Evolutionary conservation across 192 early-diverging fungal genomes (phyloP).

Genomic region (Jimgerdemannia flammicorona): DNA sequence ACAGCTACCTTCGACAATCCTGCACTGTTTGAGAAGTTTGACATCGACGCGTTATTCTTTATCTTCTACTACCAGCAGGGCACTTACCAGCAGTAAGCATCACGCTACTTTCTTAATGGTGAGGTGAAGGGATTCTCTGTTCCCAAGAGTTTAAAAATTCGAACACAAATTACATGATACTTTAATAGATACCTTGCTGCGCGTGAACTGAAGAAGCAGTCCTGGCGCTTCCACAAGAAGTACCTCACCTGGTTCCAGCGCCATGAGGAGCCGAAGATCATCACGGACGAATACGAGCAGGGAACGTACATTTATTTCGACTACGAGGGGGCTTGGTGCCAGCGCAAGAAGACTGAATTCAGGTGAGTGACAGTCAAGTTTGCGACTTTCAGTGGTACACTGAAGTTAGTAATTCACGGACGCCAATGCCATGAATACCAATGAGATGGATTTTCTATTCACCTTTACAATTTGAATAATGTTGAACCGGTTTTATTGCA

Average conservation of each 20-base stretch:
- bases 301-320: conserved; percentile 99
- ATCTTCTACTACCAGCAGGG: conserved; percentile 98
- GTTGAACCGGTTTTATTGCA: conserved; percentile 9
- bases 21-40: conserved; percentile 85
- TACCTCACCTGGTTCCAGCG: conserved; percentile 99
- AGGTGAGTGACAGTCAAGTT: conserved; percentile 35
- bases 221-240: conserved; percentile 99
- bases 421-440: too few species aligned
- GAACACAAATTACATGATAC: not conserved
- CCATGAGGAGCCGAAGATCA: conserved; percentile 91
- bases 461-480: not conserved
- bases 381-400: not conserved
- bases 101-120: not conserved
- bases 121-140: not conserved
- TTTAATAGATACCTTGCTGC: conserved; percentile 81
- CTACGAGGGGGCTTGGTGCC: conserved; percentile 95
- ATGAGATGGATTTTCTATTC: too few species aligned
- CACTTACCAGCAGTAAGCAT: conserved; percentile 92
- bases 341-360: conserved; percentile 96
- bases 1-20: conserved; percentile 79
- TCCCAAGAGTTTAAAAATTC: not conserved
- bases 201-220: conserved; percentile 92
- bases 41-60: conserved; percentile 94
- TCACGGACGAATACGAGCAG: conserved; percentile 96
- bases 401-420: not conserved